phyloP scores from a whole-genome alignment of 1,284 basidiomycete species.

The Abortiporus biennis region DNA sequence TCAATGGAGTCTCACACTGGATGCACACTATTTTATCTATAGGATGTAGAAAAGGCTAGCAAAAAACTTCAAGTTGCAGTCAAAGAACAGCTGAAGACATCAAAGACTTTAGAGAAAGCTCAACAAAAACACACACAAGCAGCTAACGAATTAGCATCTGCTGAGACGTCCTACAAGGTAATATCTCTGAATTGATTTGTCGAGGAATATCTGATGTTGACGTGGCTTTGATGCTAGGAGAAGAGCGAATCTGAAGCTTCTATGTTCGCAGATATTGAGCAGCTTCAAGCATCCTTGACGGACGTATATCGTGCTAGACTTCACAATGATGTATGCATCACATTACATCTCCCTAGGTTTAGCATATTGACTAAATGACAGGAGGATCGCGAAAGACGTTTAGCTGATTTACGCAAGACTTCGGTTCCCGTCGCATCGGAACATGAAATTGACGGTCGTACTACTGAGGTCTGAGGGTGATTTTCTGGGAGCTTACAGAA shows the following conservation, averaged over 20 bases:
- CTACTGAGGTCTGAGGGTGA: too few species aligned
- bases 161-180: conserved; percentile 9
- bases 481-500: too few species aligned
- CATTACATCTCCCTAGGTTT: neutral
- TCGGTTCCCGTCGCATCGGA: too few species aligned
- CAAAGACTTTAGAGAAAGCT: conserved; percentile 6
- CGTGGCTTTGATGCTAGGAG: neutral
- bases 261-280: neutral
- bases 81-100: conserved; percentile 9
- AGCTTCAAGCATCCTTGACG: neutral
- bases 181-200: neutral
- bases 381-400: conserved; percentile 1
- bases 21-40: neutral
- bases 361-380: neutral
- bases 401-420: too few species aligned
- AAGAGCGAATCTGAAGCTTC: neutral
- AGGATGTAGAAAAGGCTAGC: conserved; percentile 12
- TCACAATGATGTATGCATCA: conserved; percentile 1
- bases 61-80: conserved; percentile 7
- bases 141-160: conserved; percentile 2
- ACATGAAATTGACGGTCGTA: too few species aligned
- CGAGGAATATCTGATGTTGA: too few species aligned
- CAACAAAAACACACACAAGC: conserved; percentile 8
- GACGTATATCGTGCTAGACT: neutral
- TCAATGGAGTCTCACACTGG: neutral